A percentile compares a stretch with the other conserved stretches of the same genome.
Evolutionary conservation across 2,329 filamentous ascomycete genomes (phyloP).

Genomic region (Pseudofabraea citricarpa): DNA sequence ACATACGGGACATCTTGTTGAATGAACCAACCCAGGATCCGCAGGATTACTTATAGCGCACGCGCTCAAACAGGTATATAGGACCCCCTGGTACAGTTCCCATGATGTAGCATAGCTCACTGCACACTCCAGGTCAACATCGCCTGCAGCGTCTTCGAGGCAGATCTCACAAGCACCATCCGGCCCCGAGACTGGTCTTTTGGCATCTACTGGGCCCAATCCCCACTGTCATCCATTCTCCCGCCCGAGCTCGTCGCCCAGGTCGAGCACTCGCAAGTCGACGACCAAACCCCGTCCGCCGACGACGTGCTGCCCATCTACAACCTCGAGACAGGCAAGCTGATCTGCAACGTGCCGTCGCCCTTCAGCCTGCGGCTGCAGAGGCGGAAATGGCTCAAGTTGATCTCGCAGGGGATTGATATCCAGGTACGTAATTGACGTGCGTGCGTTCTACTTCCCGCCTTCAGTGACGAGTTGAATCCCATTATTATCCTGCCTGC

Average conservation of each 20-base stretch:
- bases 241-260: slow-evolving; percentile 19
- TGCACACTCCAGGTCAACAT: slow-evolving; percentile 18
- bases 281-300: slow-evolving; percentile 18
- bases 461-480: no score
- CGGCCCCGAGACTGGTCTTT: slow-evolving; percentile 29
- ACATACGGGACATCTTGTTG: not conserved
- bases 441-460: no score
- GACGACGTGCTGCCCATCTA: slow-evolving; percentile 21
- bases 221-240: slow-evolving; percentile 25
- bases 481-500: no score
- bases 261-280: slow-evolving; percentile 21
- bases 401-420: slow-evolving; percentile 24
- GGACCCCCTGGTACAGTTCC: not conserved
- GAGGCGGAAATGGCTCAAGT: slow-evolving; percentile 23
- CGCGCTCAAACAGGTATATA: slow-evolving; percentile 13
- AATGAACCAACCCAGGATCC: slow-evolving; percentile 9
- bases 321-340: slow-evolving; percentile 21
- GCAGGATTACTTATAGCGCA: slow-evolving; percentile 14
- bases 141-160: slow-evolving; percentile 26
- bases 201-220: slow-evolving; percentile 30
- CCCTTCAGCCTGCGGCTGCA: slow-evolving; percentile 24
- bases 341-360: slow-evolving; percentile 20
- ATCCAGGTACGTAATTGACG: slow-evolving; percentile 16
- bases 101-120: not conserved
- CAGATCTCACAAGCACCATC: slow-evolving; percentile 20